Evolutionary conservation across 2,329 filamentous ascomycete species (phyloP), one percentile per base, ranked within the genome.

Genomic region (Penicillium sp.): DNA sequence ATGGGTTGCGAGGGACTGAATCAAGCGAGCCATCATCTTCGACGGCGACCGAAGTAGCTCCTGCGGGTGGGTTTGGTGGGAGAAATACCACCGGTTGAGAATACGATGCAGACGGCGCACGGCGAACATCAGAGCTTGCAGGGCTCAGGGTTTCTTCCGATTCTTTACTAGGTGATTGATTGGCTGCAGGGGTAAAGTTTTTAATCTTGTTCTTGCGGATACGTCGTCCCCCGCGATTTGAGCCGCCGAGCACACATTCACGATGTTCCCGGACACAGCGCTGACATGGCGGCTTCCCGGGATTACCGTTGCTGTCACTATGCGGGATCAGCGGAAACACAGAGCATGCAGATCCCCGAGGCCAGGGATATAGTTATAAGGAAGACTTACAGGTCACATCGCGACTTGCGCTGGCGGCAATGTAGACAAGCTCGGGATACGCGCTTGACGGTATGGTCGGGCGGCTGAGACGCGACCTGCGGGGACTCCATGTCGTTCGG

Each of bases 181-280:
- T 67, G 21, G 58, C 57, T 29, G 65, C 60, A 1, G 71, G 68
- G 2, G 70, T 72, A 43, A 73, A 68, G 37, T 70, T 68, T 50
- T 74, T 71, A 47, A 73, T 72, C 60, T 74, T 78, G 66, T 82
- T 83, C 65, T 83, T 84, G 52, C 83, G 80, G 56, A 85, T 79
- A 47, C 84, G 79, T 54, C 83, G 78, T 14, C 84, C 84, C 46
- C 84, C 84, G 54, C 84, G 80, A 65, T 86, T 86, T 48, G 82
- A 84, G 45, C 81, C 81, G 8, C 83, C 84, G 21, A 86, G 77
- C 11, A 86, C 78, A 67, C 84, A 87, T 58, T 86, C 82, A 52
- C 82, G 81, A 55, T 79, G 76, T 60, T 85, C 83, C 63, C 81
- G 79, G 59, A 82, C 79, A 71, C 84, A 87, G 54, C 84, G 76